phyloP scores from a whole-genome alignment of 129 eudicot species.

The Kitagawia praeruptora region DNA sequence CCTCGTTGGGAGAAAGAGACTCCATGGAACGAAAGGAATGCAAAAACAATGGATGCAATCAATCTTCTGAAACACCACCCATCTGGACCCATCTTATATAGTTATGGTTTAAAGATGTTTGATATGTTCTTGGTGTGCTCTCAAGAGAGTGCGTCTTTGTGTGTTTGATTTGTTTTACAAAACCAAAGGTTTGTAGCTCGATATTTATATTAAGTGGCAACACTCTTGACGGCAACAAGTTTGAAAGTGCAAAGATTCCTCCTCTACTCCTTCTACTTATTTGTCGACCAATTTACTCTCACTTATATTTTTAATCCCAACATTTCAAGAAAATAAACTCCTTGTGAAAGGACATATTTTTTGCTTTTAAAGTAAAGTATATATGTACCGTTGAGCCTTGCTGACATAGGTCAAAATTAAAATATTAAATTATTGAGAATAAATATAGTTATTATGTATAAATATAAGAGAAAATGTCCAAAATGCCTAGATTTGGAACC shows the following conservation, averaged over 20 bases:
- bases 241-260: conserved; percentile 36
- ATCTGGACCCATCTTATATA: conserved; percentile 16
- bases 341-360: background rate
- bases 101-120: background rate
- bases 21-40: conserved; percentile 27
- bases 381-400: too few species aligned
- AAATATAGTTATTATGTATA: too few species aligned
- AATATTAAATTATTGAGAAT: too few species aligned
- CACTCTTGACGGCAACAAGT: conserved; percentile 29
- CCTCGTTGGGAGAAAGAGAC: conserved; percentile 26
- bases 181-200: conserved; percentile 1
- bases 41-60: conserved; percentile 16
- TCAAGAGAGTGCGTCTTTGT: background rate
- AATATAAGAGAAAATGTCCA: too few species aligned
- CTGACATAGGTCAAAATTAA: too few species aligned
- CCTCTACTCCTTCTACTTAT: conserved; percentile 9
- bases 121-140: background rate
- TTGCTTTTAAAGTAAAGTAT: too few species aligned
- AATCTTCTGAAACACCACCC: conserved; percentile 23
- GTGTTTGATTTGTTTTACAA: conserved; percentile 15
- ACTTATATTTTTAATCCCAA: background rate
- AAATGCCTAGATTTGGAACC: too few species aligned
- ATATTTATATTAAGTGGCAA: conserved; percentile 12
- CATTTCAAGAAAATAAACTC: conserved; percentile 28
- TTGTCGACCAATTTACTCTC: conserved; percentile 15